These are phyloP conservation scores for Ascochyta viciae-villosae DNA, from an alignment of 2,329 filamentous ascomycete genomes.

Conservation along the genomic window DNA sequence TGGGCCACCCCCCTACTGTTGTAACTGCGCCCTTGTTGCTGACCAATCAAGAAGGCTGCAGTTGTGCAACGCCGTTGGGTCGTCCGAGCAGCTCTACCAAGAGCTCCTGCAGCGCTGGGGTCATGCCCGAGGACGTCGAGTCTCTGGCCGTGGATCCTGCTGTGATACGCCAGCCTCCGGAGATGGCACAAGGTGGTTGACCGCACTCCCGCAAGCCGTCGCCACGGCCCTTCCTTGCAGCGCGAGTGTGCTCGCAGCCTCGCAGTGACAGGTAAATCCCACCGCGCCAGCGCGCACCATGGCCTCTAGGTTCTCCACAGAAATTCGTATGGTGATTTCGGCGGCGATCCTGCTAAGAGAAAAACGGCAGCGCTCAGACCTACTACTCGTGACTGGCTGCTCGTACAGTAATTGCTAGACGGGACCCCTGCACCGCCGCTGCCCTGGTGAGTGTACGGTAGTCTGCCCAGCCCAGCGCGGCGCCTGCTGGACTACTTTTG, in stretches of 20 bases:
- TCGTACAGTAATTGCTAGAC: slow-evolving; percentile 19
- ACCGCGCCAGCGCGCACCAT: slow-evolving; percentile 18
- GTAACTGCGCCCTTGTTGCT: slow-evolving; percentile 9
- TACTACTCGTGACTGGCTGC: slow-evolving; percentile 14
- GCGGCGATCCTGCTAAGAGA: slow-evolving; percentile 16
- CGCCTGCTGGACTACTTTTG: slow-evolving; percentile 10
- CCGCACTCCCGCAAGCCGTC: neutral
- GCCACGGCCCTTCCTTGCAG: slow-evolving; percentile 10
- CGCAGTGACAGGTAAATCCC: slow-evolving; percentile 18
- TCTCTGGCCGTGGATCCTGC: neutral
- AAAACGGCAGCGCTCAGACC: slow-evolving; percentile 19
- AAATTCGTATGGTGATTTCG: slow-evolving; percentile 33
- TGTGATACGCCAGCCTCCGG: slow-evolving; percentile 17
- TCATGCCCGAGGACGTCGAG: slow-evolving; percentile 10
- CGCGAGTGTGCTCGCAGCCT: slow-evolving; percentile 7
- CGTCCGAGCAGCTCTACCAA: neutral
- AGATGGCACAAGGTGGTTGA: neutral
- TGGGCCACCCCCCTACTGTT: neutral
- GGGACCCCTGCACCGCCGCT: slow-evolving; percentile 15
- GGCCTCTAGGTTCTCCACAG: slow-evolving; percentile 24
- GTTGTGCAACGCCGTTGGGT: slow-evolving; percentile 21
- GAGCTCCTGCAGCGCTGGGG: neutral
- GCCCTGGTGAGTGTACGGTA: neutral
- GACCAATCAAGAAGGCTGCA: slow-evolving; percentile 19
- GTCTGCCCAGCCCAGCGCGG: slow-evolving; percentile 13